Evolutionary conservation across 441 rosid genomes (phyloP).

Genomic region (Bruguiera hainesii): DNA sequence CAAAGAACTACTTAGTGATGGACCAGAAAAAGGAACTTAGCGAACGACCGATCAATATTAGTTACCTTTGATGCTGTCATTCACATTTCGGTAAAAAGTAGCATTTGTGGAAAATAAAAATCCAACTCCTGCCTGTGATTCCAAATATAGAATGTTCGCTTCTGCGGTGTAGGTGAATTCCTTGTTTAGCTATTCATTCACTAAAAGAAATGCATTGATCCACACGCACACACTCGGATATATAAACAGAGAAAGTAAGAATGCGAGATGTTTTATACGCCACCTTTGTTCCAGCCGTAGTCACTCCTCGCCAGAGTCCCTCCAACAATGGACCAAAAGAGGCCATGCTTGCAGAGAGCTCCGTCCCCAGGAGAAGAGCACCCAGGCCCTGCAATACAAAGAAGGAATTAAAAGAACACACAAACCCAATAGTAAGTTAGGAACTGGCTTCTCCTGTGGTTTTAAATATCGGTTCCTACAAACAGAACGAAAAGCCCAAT

Average conservation of each 20-base stretch:
- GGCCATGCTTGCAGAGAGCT: slow-evolving; percentile 47
- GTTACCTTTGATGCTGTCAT: slow-evolving; percentile 21
- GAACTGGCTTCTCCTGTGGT: too few species aligned
- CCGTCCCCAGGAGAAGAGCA: slow-evolving; percentile 36
- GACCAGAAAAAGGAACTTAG: too few species aligned
- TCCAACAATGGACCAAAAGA: slow-evolving; percentile 38
- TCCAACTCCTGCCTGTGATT: slow-evolving; percentile 57
- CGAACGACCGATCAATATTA: too few species aligned
- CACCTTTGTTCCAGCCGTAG: slow-evolving; percentile 25
- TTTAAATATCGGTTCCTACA: too few species aligned
- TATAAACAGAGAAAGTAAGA: background rate
- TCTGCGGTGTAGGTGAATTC: slow-evolving; percentile 18
- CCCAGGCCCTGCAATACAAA: slow-evolving; percentile 23
- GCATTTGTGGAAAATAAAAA: slow-evolving; percentile 43
- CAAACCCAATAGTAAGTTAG: too few species aligned
- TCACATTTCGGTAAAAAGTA: slow-evolving; percentile 26
- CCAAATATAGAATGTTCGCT: slow-evolving; percentile 48
- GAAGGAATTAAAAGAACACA: background rate
- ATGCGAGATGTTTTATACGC: background rate
- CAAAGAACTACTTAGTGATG: background rate
- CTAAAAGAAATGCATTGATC: background rate
- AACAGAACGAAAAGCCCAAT: too few species aligned
- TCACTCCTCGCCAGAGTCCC: too few species aligned
- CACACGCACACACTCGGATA: too few species aligned
- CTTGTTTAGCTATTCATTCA: background rate